These are phyloP conservation scores for Fusarium nodosum DNA, from an alignment of 2,329 filamentous ascomycete genomes.

Conservation along the genomic window DNA sequence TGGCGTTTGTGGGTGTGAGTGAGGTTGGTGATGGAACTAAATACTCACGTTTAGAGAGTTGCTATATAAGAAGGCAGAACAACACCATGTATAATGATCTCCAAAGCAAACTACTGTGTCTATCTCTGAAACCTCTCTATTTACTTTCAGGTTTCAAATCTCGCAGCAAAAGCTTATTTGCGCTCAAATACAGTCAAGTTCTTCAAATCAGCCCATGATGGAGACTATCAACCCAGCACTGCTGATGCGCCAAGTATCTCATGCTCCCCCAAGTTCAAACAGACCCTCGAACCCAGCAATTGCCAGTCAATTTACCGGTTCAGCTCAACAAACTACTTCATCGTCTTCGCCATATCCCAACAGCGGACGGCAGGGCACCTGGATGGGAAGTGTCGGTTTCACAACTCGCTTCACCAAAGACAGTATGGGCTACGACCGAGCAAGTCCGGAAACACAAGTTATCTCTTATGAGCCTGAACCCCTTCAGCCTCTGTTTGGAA, in stretches of 20 bases:
- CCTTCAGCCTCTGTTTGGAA: slow-evolving; percentile 39
- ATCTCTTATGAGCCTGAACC: slow-evolving; percentile 26
- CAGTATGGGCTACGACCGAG: slow-evolving; percentile 20
- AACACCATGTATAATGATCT: neutral
- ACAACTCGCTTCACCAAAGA: slow-evolving; percentile 26
- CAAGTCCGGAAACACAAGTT: neutral
- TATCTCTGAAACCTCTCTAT: fast-evolving
- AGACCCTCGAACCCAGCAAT: neutral
- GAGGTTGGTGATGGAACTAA: neutral
- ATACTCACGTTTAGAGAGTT: neutral
- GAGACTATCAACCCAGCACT: slow-evolving; percentile 27
- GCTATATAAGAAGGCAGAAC: neutral
- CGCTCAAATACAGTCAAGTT: neutral
- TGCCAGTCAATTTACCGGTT: fast-evolving
- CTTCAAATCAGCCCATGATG: neutral
- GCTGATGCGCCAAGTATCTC: neutral
- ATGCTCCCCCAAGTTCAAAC: neutral
- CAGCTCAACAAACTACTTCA: neutral
- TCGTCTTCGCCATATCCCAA: slow-evolving; percentile 9
- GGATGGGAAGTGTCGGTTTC: slow-evolving; percentile 44
- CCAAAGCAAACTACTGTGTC: fast-evolving
- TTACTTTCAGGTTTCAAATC: neutral
- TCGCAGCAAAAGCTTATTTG: fast-evolving
- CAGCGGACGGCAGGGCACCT: neutral
- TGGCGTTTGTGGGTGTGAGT: neutral